Conservation (phyloP, 2,329 filamentous ascomycete genomes). For the Acrocalymma vagum region DNA sequence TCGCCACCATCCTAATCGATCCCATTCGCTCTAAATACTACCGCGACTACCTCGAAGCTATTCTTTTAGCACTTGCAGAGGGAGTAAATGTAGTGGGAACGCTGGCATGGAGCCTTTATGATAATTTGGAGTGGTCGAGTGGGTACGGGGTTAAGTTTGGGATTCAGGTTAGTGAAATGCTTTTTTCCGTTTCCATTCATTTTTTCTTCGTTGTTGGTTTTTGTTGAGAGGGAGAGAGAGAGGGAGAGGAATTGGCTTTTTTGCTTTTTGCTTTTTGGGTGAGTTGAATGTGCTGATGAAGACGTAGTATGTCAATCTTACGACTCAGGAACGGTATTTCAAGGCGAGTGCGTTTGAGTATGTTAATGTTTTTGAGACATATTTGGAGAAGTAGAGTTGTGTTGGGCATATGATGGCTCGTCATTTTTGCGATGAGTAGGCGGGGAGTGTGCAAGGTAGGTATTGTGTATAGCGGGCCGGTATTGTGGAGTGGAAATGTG, state of each 20-base stretch:
- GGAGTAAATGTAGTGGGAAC: conserved; percentile 46
- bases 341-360: conserved; percentile 51
- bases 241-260: no score
- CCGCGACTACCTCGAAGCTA: conserved; percentile 40
- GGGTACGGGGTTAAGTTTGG: conserved; percentile 46
- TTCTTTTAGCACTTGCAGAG: conserved; percentile 43
- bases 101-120: conserved; percentile 47
- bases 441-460: no score
- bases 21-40: conserved; percentile 41
- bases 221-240: no score
- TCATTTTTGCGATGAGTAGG: no score
- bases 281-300: background rate
- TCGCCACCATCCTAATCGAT: conserved; percentile 39
- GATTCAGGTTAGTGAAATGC: conserved; percentile 34
- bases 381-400: conserved; percentile 29
- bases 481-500: no score
- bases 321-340: conserved; percentile 44
- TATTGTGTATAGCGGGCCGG: no score
- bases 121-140: conserved; percentile 48
- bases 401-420: no score
- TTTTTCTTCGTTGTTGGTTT: no score
- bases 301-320: conserved; percentile 49
- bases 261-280: no score
- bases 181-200: no score
- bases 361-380: conserved; percentile 41